Conservation (phyloP, 192 early-diverging fungal genomes). For the Jimgerdemannia flammicorona region DNA sequence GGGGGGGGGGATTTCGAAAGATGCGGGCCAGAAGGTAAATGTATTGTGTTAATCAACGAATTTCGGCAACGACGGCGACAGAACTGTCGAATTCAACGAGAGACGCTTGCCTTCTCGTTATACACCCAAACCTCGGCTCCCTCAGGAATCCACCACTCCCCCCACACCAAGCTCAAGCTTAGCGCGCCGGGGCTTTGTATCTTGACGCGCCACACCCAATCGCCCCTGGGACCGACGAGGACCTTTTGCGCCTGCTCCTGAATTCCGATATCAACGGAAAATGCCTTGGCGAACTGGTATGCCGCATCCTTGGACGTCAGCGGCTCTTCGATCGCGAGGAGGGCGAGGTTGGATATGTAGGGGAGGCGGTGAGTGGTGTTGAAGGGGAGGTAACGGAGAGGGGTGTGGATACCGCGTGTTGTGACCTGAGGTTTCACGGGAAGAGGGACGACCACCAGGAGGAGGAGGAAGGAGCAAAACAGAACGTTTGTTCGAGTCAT, state of each 20-base stretch:
- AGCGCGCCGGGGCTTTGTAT: constrained; percentile 30
- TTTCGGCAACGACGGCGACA: too few relatives aligned
- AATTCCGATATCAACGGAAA: constrained; percentile 22
- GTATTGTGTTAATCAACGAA: too few relatives aligned
- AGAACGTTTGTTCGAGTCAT: not conserved
- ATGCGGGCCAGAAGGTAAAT: too few relatives aligned
- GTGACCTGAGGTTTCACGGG: not conserved
- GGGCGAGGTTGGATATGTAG: not conserved
- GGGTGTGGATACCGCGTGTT: not conserved
- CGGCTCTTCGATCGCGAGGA: not conserved
- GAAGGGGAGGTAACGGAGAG: not conserved
- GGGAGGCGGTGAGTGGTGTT: not conserved
- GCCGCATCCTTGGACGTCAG: constrained; percentile 8
- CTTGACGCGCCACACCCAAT: constrained; percentile 38
- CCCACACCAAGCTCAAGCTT: constrained; percentile 40
- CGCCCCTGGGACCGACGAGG: constrained; percentile 8
- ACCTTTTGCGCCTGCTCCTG: not conserved
- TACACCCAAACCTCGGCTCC: constrained; percentile 35
- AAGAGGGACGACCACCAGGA: not conserved
- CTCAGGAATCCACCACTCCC: constrained; percentile 31
- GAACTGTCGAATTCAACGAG: not conserved
- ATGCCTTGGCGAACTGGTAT: constrained; percentile 38
- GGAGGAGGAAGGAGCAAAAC: not conserved
- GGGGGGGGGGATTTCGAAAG: too few relatives aligned
- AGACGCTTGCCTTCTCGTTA: constrained; percentile 16